Evolutionary conservation across 441 rosid genomes (phyloP).

Genomic region (Breynia disticha): DNA sequence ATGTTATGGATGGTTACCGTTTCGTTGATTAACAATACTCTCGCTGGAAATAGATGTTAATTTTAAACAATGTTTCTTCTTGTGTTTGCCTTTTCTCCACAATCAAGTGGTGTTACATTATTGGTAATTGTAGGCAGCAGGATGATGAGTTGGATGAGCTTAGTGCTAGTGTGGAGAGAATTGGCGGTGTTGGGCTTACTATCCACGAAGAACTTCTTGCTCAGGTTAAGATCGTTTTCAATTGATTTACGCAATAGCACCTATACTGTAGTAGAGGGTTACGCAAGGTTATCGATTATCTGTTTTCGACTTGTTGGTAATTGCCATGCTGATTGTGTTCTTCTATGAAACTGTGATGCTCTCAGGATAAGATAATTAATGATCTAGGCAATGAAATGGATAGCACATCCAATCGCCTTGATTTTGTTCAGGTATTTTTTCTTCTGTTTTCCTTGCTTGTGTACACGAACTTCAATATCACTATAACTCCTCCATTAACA

Average conservation of each 20-base stretch:
- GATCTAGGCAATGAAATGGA: constrained; percentile 88
- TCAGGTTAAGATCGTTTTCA: constrained; percentile 42
- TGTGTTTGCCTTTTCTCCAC: background rate
- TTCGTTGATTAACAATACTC: background rate
- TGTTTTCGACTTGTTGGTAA: too few species aligned
- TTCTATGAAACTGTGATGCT: constrained; percentile 12
- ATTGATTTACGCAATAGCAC: constrained; percentile 4
- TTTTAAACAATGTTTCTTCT: too few species aligned
- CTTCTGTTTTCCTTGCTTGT: constrained; percentile 3
- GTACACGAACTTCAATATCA: background rate
- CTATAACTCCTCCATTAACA: constrained; percentile 1
- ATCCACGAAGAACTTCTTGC: constrained; percentile 91
- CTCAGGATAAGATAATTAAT: constrained; percentile 75
- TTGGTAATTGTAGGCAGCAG: constrained; percentile 58
- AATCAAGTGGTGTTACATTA: background rate
- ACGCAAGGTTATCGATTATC: too few species aligned
- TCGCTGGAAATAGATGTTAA: too few species aligned
- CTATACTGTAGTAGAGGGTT: background rate
- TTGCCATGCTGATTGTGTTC: too few species aligned
- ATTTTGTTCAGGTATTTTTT: constrained; percentile 82
- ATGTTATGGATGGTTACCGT: too few species aligned
- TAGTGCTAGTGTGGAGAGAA: constrained; percentile 83
- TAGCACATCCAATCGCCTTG: constrained; percentile 84
- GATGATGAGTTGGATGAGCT: constrained; percentile 97
- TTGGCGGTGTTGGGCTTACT: constrained; percentile 94